Evolutionary conservation across 352 stramenopile species (phyloP), one percentile per base, ranked within the genome.

Genomic region (Pythium coloratum): DNA sequence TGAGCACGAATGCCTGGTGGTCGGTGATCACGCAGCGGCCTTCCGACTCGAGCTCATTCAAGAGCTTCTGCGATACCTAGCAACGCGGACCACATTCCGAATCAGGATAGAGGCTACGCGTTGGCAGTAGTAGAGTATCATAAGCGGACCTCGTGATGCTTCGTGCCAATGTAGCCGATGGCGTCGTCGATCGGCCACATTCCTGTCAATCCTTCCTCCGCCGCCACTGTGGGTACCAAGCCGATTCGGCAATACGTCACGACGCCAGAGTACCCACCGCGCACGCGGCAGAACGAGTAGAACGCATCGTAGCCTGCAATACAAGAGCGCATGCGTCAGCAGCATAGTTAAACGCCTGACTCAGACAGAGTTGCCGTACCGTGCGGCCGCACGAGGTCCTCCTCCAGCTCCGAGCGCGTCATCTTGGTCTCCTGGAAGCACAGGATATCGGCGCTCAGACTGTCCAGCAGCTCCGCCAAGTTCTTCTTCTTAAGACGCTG

Each of bases 361-460:
- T n/a, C n/a, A n/a, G n/a, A n/a, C n/a, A n/a, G n/a, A n/a, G n/a
- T n/a, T n/a, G 34, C 12, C 49, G 28, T 18, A 89, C 85, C 85
- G 62, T 69, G 36, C 2, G 86, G 86, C 8, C 85, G 78, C 30
- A 84, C 88, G 26, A 95, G 72, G 16, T 93, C 84, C 49, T 93
- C 74, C 36, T 92, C 86, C 14, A 96, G 74, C 62, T 95, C 88
- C 7, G 81, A 86, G 56, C 87, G 86, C 66, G 88, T 94, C 56
- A 91, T 76, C 59, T 96, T 96, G 32, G 88, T 95, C 72, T 96
- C 88, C 68, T 96, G 88, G 64, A 96, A 77, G 66, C 88, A 96
- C 20, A 94, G 65, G 14, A 96, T 78, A 51, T 94, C 86, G 0
- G 86, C 86, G 0, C 84, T 69, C 20, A 93, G 72, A 12, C 57